Base-by-base conservation (phyloP, 2,329 filamentous ascomycete genomes). In the Thelonectria blattea region DNA sequence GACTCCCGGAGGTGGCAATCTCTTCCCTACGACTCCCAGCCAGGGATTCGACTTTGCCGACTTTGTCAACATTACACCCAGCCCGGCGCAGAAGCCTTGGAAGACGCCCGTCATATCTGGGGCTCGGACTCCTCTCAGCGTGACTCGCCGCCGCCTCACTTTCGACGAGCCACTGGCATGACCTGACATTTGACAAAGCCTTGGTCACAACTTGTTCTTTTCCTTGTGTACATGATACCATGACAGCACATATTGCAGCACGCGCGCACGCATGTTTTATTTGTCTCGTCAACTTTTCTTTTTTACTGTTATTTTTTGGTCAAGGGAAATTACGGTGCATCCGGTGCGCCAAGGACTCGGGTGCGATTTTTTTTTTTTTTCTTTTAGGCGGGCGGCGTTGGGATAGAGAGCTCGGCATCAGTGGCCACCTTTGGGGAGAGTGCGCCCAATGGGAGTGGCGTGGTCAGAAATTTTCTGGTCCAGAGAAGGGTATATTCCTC, bases 51-150 rank as follows among this genome's bases (percentile, higher is more conserved):
- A 98, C 79, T 96, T 98, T 78, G 88, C 93, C 53, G 95, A 99
- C 74, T 99, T 97, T 77, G 90, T 98, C 73, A 97, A 98, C 78
- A 94, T 98, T 74, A 97, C 95, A 7, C 95, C 95, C 0, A 97
- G 92, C 72, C 95, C 95, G 18, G 95, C 92, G 24, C 95, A 97
- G 79, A 92, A 88, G 68, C 85, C 88, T 10, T 97, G 93, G 91
- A 92, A 90, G 74, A 96, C 93, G 0, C 93, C 92, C 11, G 76
- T 87, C 27, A 80, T 82, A 30, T 73, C 78, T 17, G 70, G 75
- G 10, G 74, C 78, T 54, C 82, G 81, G 70, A 88, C 85, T 45
- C 86, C 86, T 9, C 73, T 85, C 58, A 91, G 87, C 67, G 86
- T 90, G 48, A 85, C 91, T n/a, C 82, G 91, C 70, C 86, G 91